Conservation (phyloP, 2,329 filamentous ascomycete genomes). For the Capronia coronata region DNA sequence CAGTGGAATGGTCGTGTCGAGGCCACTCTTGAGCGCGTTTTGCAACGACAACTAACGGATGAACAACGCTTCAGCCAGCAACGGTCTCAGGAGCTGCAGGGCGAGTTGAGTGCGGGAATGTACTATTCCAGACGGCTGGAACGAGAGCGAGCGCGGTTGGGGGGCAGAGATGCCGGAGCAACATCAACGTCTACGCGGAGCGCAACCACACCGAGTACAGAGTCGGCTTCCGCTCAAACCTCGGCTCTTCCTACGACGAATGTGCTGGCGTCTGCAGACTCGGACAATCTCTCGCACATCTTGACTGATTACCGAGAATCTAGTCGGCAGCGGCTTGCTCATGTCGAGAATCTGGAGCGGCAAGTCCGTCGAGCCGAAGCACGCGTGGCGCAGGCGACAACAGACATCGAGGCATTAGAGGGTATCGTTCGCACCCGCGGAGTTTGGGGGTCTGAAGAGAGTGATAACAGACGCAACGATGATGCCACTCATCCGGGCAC, state of each 20-base stretch:
- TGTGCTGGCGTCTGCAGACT: conserved; percentile 1
- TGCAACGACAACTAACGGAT: conserved; percentile 20
- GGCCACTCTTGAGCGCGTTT: conserved; percentile 21
- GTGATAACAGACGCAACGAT: not conserved
- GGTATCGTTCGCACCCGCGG: conserved; percentile 7
- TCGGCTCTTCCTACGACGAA: conserved; percentile 23
- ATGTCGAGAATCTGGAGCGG: conserved; percentile 22
- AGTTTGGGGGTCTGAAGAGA: not conserved
- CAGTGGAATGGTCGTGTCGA: conserved; percentile 14
- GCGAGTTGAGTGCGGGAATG: conserved; percentile 16
- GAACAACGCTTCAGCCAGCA: conserved; percentile 22
- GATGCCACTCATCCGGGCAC: not conserved
- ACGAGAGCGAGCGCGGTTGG: conserved; percentile 14
- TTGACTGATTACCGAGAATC: conserved; percentile 16
- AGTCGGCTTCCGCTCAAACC: conserved; percentile 17
- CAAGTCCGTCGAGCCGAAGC: conserved; percentile 27
- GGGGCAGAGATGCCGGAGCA: not conserved
- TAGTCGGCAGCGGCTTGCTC: conserved; percentile 14
- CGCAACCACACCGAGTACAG: not conserved
- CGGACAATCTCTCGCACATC: conserved; percentile 9
- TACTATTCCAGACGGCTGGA: conserved; percentile 15
- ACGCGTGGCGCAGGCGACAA: conserved; percentile 21
- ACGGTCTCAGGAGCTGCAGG: conserved; percentile 23
- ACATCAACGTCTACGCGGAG: not conserved
- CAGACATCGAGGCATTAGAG: conserved; percentile 20